Evolutionary conservation across 257 asterid species (phyloP), one percentile per base, ranked within the genome.

Genomic region (Nicotiana paniculata): DNA sequence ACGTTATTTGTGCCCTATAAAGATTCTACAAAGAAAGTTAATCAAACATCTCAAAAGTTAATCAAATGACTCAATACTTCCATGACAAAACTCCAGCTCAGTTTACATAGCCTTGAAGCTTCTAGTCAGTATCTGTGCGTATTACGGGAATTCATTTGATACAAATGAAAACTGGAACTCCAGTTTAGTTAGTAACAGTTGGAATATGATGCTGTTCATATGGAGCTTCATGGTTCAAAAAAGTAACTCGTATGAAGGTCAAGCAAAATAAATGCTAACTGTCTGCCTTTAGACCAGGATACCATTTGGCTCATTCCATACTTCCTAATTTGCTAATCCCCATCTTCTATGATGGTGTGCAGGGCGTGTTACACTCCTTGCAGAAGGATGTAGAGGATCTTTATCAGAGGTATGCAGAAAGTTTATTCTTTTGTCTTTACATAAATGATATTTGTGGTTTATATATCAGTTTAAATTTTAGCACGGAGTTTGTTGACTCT

Each of bases 311-410:
- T 48, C 39, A 26, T 26, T 43, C 43, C 6, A 18, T 46, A 48
- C 43, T 48, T 74, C 79, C 26, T 48, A 48, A 35, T 74, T 35
- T 79, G 21, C 57, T 72, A 46, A 15, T 5, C 63, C 39, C 61
- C 13, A 5, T 83, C n/a, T 66, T 77, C 69, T 84, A 57, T 78
- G 77, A 82, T 85, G 68, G 85, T 81, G 58, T 90, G 87, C 90
- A 96, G 99, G 98, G 55, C 89, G 87, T 63, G 82, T 93, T 84
- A 93, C 92, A 74, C 93, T 96, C 77, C 88, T 96, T 84, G 97
- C 97, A 75, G 99, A 96, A 93, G 99, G 99, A 77, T 96, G 99
- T 87, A 93, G 99, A 81, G 99, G 99, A 87, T 96, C 98, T 66
- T 91, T 96, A 64, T 92, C 99, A 46, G 99, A 96, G 97, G 99